These are phyloP conservation scores for Lycium ferocissimum DNA, from an alignment of 257 asterid species.

Conservation along the genomic window DNA sequence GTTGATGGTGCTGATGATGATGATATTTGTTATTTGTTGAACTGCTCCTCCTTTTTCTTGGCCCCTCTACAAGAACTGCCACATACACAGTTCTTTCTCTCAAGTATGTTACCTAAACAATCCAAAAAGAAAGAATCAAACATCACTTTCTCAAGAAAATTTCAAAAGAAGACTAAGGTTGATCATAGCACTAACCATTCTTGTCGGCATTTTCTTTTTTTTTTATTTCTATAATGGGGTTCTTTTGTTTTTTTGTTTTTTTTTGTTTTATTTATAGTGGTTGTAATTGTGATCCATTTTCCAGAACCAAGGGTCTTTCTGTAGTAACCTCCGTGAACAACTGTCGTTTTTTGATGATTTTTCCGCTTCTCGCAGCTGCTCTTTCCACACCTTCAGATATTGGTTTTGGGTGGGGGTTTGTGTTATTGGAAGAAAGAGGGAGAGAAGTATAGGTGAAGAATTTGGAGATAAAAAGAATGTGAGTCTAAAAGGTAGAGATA, in stretches of 20 bases:
- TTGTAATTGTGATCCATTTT: not conserved
- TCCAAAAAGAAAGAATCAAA: not conserved
- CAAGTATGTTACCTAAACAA: not conserved
- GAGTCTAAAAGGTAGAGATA: constrained; percentile 1
- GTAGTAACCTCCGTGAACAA: not conserved
- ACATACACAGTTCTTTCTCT: constrained; percentile 40
- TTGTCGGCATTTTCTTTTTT: not conserved
- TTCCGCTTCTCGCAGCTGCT: not conserved
- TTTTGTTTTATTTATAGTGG: not conserved
- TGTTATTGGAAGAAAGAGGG: not conserved
- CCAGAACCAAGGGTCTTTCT: not conserved
- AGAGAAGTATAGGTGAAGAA: not conserved
- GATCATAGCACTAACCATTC: constrained; percentile 17
- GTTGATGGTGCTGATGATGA: constrained; percentile 32
- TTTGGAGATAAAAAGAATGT: not conserved
- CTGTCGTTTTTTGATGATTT: not conserved
- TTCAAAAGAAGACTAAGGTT: not conserved
- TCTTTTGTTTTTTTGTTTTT: not conserved
- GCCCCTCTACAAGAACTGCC: constrained; percentile 49
- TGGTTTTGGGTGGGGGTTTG: not conserved
- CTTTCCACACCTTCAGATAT: not conserved
- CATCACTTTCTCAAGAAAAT: not conserved
- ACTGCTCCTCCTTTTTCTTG: constrained; percentile 26
- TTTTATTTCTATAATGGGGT: not conserved
- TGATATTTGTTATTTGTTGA: constrained; percentile 26